These are phyloP conservation scores for Tylopilus balloui DNA, from an alignment of 768 basidiomycete species.

Conservation along the genomic window DNA sequence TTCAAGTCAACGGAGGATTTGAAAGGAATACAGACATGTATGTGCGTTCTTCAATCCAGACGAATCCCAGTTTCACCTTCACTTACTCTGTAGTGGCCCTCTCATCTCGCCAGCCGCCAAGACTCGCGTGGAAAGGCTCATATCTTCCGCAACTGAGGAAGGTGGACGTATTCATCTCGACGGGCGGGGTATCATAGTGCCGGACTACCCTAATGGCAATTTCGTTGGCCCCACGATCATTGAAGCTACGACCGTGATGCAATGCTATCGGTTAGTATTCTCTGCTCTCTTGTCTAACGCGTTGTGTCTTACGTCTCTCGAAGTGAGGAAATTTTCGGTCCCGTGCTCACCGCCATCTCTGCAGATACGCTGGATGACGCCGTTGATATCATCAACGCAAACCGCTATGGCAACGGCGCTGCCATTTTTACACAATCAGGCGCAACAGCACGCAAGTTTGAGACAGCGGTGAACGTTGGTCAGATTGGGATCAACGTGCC, in stretches of 20 bases:
- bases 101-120: constrained; percentile 83
- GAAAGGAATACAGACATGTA: constrained; percentile 82
- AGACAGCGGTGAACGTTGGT: constrained; percentile 81
- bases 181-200: constrained; percentile 66
- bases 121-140: constrained; percentile 66
- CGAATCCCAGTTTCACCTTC: neutral
- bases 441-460: constrained; percentile 91
- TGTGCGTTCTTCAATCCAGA: constrained; percentile 11
- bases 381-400: constrained; percentile 82
- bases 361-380: constrained; percentile 89
- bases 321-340: constrained; percentile 95
- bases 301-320: neutral
- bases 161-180: constrained; percentile 87
- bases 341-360: constrained; percentile 72
- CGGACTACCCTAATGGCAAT: constrained; percentile 81
- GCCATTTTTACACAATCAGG: constrained; percentile 97
- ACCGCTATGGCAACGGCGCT: constrained; percentile 90
- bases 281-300: neutral
- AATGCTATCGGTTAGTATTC: constrained; percentile 70
- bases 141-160: constrained; percentile 69
- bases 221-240: constrained; percentile 93
- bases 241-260: constrained; percentile 78
- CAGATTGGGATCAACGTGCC: constrained; percentile 93
- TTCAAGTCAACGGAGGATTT: constrained; percentile 89
- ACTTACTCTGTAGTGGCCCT: constrained; percentile 49